A percentile compares a stretch with the other conserved stretches of the same genome.
Evolutionary conservation across 163 green algal species (phyloP).

Genomic region (Scenedesmus sp.): DNA sequence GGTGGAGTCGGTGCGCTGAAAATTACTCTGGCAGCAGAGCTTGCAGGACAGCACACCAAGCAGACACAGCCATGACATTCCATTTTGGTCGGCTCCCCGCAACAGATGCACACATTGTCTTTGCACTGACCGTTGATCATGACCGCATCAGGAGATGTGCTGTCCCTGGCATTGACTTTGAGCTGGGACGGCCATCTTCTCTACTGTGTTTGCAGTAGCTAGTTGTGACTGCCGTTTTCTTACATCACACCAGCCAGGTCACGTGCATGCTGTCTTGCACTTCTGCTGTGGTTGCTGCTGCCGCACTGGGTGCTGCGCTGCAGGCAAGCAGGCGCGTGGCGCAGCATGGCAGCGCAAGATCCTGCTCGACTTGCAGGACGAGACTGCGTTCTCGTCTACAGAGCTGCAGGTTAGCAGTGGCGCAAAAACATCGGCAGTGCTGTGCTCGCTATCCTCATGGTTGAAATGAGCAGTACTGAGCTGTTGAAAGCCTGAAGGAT

Average conservation of each 20-base stretch:
- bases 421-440: not conserved
- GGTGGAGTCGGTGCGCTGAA: not conserved
- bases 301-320: not conserved
- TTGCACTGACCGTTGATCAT: not conserved
- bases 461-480: not conserved
- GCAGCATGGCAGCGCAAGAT: constrained; percentile 53
- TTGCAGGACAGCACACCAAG: not conserved
- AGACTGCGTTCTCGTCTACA: constrained; percentile 45
- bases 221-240: too few species aligned
- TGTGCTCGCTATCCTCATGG: not conserved
- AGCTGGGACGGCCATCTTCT: too few species aligned
- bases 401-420: constrained; percentile 42
- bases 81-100: too few species aligned
- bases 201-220: too few species aligned
- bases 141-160: not conserved
- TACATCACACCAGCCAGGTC: not conserved
- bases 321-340: constrained; percentile 15
- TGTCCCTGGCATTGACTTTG: not conserved
- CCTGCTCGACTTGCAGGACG: constrained; percentile 52
- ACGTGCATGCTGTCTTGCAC: not conserved
- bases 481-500: too few species aligned
- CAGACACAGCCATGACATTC: not conserved
- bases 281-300: not conserved
- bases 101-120: not conserved
- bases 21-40: not conserved